phyloP scores from a whole-genome alignment of 1,284 basidiomycete genomes.

The Leccinum solheimii region DNA sequence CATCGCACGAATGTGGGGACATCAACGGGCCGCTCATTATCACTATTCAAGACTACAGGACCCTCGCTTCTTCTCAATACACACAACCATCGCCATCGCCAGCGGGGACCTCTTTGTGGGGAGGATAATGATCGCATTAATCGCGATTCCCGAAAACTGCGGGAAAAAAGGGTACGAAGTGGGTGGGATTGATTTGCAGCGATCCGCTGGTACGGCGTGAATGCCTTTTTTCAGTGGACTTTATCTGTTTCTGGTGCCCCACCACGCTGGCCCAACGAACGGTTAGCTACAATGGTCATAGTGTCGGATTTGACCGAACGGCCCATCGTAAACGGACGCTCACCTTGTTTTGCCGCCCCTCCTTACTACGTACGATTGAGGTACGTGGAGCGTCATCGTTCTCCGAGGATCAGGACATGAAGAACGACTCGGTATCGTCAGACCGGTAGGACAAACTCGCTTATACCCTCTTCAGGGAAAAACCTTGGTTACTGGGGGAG shows the following conservation, averaged over 20 bases:
- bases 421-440: neutral
- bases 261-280: conserved; percentile 4
- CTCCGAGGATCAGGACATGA: conserved; percentile 18
- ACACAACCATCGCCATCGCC: neutral
- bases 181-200: neutral
- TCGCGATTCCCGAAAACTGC: neutral
- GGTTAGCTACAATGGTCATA: conserved; percentile 8
- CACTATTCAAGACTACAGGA: neutral
- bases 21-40: neutral
- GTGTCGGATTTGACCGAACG: conserved; percentile 6
- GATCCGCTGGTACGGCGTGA: neutral
- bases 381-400: neutral
- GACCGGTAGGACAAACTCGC: neutral
- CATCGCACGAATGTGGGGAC: neutral
- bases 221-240: neutral
- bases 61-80: neutral
- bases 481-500: neutral
- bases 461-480: neutral
- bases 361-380: conserved; percentile 1
- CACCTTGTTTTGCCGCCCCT: neutral
- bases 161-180: neutral
- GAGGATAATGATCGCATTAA: neutral
- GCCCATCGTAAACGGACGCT: neutral
- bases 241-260: neutral
- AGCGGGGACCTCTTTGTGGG: neutral